Percentiles rank a stretch among this genome's conserved stretches.
These are phyloP conservation scores for Trypanosomatidae sp. DNA, from an alignment of 208 protist genomes.

Conservation along the genomic window DNA sequence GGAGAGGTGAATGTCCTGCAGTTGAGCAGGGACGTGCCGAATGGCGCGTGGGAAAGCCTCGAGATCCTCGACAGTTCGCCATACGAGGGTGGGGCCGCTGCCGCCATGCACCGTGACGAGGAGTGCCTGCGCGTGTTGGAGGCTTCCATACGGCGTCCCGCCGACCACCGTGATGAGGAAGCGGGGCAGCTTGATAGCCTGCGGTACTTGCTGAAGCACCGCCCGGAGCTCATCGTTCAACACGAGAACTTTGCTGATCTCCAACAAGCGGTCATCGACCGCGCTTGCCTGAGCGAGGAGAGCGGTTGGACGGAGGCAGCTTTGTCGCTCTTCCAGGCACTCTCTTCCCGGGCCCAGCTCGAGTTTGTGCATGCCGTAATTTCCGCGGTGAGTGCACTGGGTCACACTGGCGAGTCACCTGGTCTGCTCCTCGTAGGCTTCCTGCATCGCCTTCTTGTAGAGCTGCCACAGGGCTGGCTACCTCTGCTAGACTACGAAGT, in stretches of 20 bases:
- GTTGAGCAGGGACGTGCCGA: conserved; percentile 9
- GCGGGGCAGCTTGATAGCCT: conserved; percentile 12
- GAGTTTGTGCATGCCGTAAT: conserved; percentile 14
- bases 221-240: conserved; percentile 22
- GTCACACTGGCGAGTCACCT: neutral
- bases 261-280: conserved; percentile 6
- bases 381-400: neutral
- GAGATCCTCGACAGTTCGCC: conserved; percentile 1
- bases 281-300: conserved; percentile 1
- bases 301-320: conserved; percentile 13
- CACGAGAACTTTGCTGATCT: conserved; percentile 11
- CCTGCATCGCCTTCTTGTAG: conserved; percentile 18
- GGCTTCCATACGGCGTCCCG: no score
- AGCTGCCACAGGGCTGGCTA: conserved; percentile 39
- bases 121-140: conserved; percentile 18
- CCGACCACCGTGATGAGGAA: neutral
- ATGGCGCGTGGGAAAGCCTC: conserved; percentile 23
- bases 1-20: conserved; percentile 29
- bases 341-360: conserved; percentile 18
- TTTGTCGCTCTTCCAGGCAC: conserved; percentile 17
- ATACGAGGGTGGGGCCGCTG: conserved; percentile 2
- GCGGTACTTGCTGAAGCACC: conserved; percentile 14
- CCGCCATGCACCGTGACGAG: conserved; percentile 15
- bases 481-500: conserved; percentile 39
- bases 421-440: conserved; percentile 11